These are phyloP conservation scores for Coemansia sp. DNA, from an alignment of 192 early-diverging fungal species.

Conservation along the genomic window DNA sequence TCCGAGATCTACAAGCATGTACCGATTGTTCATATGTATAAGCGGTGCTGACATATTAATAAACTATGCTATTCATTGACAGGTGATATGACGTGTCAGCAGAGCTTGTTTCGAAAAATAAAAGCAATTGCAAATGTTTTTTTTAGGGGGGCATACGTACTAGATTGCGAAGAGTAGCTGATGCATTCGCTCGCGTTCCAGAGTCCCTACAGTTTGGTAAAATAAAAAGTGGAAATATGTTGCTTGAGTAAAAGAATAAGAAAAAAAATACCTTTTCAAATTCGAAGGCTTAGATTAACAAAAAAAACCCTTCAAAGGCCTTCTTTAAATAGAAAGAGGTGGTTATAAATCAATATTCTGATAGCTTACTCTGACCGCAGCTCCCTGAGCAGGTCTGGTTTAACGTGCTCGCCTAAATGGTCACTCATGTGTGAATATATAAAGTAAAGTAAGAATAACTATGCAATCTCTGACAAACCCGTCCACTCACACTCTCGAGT, in stretches of 20 bases:
- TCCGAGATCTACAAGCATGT: constrained; percentile 20
- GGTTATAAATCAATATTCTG: no score
- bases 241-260: no score
- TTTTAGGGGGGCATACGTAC: constrained; percentile 8
- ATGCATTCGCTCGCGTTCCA: constrained; percentile 14
- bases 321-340: not conserved
- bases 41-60: not conserved
- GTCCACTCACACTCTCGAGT: no score
- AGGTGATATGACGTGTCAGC: no score
- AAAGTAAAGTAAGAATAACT: not conserved
- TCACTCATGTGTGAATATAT: constrained; percentile 13
- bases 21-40: no score
- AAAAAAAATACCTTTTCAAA: no score
- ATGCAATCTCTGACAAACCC: not conserved
- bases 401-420: constrained; percentile 6
- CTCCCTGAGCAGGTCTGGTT: constrained; percentile 10
- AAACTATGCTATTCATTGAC: not conserved
- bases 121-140: no score
- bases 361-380: constrained; percentile 25
- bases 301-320: not conserved
- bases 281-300: no score
- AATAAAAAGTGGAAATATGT: no score
- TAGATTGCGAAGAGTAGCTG: constrained; percentile 15
- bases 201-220: constrained; percentile 16
- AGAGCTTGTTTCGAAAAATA: no score